A percentile compares a stretch with the other conserved stretches of the same genome.
These are phyloP conservation scores for Mrakia blollopis DNA, from an alignment of 768 basidiomycete genomes.

Conservation along the genomic window DNA sequence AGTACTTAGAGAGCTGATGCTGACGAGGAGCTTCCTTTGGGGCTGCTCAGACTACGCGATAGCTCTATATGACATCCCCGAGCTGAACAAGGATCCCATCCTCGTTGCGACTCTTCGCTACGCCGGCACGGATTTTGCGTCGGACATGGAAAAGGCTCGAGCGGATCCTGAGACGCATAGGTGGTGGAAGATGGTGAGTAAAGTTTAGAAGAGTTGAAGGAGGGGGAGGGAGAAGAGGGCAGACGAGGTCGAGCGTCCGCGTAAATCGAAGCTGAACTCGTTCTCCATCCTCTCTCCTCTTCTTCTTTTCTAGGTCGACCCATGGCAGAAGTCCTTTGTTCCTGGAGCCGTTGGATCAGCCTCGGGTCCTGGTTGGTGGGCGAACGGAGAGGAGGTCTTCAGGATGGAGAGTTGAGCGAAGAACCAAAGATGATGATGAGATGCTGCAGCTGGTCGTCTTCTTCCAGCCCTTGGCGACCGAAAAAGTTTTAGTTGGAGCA, in stretches of 20 bases:
- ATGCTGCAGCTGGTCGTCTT: neutral
- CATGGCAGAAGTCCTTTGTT: conserved; percentile 72
- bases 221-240: neutral
- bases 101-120: conserved; percentile 79
- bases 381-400: conserved; percentile 62
- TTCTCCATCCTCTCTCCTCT: neutral
- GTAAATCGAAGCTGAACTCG: neutral
- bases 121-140: conserved; percentile 59
- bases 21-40: neutral
- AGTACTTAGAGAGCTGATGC: too few relatives aligned
- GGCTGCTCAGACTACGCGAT: conserved; percentile 63
- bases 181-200: conserved; percentile 61
- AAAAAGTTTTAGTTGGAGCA: neutral
- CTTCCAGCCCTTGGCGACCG: neutral
- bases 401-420: conserved; percentile 52
- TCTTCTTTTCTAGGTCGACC: conserved; percentile 12
- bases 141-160: conserved; percentile 61
- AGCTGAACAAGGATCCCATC: conserved; percentile 41
- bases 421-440: conserved; percentile 20
- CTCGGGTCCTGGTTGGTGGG: conserved; percentile 62
- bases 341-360: conserved; percentile 66
- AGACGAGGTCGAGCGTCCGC: neutral
- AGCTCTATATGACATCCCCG: conserved; percentile 54
- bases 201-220: neutral
- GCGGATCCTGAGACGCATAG: conserved; percentile 64